Base-by-base conservation (phyloP, 768 basidiomycete species). In the Lyophyllum shimeji region DNA sequence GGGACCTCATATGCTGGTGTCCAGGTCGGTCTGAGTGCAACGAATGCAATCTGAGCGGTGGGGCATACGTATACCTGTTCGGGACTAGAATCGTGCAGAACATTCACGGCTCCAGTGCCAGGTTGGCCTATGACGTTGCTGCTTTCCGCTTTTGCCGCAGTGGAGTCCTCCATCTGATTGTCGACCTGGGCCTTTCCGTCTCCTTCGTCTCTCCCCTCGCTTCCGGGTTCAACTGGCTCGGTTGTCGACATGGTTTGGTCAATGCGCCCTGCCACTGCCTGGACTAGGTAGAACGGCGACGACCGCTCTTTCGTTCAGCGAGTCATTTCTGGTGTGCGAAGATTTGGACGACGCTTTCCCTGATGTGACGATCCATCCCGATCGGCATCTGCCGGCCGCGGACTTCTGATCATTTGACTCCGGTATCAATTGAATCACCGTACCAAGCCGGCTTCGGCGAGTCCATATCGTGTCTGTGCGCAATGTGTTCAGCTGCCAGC, bases 81-180 rank as follows among this genome's bases (percentile, higher is more conserved):
- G 24, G 49, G 37, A 11, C 25, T n/a, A 37, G 47, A 39, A 50
- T 15, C 27, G 39, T 39, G 27, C 42, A 47, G 29, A n/a, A 12
- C 40, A 20, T 6, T 21, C 15, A 13, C 6, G 34, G 7, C 15
- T 48, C 18, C 11, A n/a, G 4, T 13, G 31, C 18, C 11, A n/a
- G 4, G 20, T 15, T 34, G 37, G 15, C 43, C 51, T 45, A 59
- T 56, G 58, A 59, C 58, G 58, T 55, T 59, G 34, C 12, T 12
- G 44, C 24, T 46, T 27, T 55, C 54, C 50, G 45, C 54, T 18
- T 15, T 44, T 29, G 24, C 46, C 9, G 43, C 46, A 6, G 5
- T 17, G 13, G 23, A 23, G 48, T 45, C 55, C 47, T 50, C 58
- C 44, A 52, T 59, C 53, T 24, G 48, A 37, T 49, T 33, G n/a